Evolutionary conservation across 495 filamentous ascomycete genomes (phyloP), one percentile per base, ranked within the genome.

Genomic region (Talaromyces trachyspermus): DNA sequence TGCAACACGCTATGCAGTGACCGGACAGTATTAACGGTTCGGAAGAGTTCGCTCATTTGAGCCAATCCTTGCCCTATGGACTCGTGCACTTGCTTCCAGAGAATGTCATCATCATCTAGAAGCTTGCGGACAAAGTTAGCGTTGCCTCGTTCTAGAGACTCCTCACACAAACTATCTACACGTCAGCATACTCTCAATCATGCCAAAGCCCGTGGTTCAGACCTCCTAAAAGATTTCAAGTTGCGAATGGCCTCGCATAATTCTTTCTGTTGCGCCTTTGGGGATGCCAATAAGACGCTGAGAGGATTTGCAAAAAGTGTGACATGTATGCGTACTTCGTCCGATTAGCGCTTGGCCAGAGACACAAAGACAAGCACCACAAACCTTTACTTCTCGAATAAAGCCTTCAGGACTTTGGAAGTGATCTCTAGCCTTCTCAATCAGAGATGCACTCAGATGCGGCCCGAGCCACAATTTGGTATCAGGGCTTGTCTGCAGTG

Each of bases 221-320:
- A 83, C 76, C 67, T 72, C 56, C 79, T 75, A 61, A 96, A 96
- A 18, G 92, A 97, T 3, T 80, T 77, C 2, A 95, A 64, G 42
- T 79, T 89, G 51, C 90, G 77, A 20, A 90, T 66, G 15, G 86
- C 85, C 56, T 95, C 82, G 36, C 83, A 71, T 49, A 92, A 81
- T 24, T 83, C 73, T 6, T 63, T 54, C 40, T 79, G 67, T 33
- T 17, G 27, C 4, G 17, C 33, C 26, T 11, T 27, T 9, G 27
- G 44, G 7, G 54, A 50, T 35, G 54, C 56, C 5, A 76, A 69
- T 27, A 95, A 68, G 14, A 88, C 65, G 35, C 86, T 85, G n/a
- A 95, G 66, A 0, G 87, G 79, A 60, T 97, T 95, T 32, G 86
- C 86, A 58, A 91, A 97, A 95, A 96, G 61, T 95, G 88, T 23